A percentile compares a stretch with the other conserved stretches of the same genome.
Evolutionary conservation across 2,329 filamentous ascomycete species (phyloP).

Genomic region (Aureobasidium sp.): DNA sequence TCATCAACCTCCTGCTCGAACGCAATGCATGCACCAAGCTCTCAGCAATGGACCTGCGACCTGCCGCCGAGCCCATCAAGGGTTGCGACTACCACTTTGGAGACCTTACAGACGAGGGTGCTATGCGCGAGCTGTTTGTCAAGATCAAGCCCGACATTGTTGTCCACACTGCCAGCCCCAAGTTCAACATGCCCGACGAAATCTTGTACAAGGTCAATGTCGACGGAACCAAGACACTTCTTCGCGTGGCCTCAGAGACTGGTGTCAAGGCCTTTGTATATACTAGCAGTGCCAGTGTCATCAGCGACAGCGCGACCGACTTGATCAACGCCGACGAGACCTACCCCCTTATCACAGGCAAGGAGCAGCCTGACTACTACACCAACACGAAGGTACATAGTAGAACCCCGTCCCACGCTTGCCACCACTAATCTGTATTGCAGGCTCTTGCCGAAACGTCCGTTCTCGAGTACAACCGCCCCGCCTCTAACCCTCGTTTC

Average conservation of each 20-base stretch:
- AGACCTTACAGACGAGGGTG: conserved; percentile 39
- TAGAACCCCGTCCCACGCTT: neutral
- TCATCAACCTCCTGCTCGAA: conserved; percentile 37
- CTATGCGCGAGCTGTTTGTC: conserved; percentile 33
- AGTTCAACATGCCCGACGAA: conserved; percentile 30
- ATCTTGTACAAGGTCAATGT: conserved; percentile 44
- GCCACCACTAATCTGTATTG: neutral
- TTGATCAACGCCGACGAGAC: conserved; percentile 42
- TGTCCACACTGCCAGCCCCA: conserved; percentile 43
- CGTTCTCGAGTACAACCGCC: conserved; percentile 42
- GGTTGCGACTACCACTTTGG: conserved; percentile 41
- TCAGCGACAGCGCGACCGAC: conserved; percentile 36
- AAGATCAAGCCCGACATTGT: conserved; percentile 38
- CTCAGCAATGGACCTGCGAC: conserved; percentile 40
- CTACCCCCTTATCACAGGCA: conserved; percentile 37
- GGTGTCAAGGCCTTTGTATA: conserved; percentile 46
- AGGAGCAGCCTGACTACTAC: conserved; percentile 42
- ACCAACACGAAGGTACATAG: conserved; percentile 36
- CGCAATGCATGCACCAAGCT: conserved; percentile 34
- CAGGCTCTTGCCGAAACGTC: conserved; percentile 38
- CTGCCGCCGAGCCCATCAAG: conserved; percentile 30
- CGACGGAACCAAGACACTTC: conserved; percentile 40
- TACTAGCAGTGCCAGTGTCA: conserved; percentile 42
- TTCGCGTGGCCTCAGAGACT: conserved; percentile 38
- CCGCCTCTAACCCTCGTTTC: conserved; percentile 31